phyloP scores from a whole-genome alignment of 2,329 filamentous ascomycete genomes.

The Penicillium capsulatum region DNA sequence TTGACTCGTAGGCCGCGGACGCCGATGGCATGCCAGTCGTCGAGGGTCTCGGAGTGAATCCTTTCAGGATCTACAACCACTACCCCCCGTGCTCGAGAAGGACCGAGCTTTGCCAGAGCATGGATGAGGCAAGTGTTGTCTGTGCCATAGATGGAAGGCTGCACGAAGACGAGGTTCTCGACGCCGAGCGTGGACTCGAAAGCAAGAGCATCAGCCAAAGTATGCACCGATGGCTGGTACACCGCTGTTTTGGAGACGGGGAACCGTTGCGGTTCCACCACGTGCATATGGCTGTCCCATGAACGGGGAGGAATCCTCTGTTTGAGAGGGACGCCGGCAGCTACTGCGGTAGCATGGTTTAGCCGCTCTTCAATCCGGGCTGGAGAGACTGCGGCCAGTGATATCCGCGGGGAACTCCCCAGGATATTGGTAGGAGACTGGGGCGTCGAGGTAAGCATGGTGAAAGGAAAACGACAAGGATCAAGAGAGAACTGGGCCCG shows the following conservation, averaged over 20 bases:
- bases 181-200: slow-evolving; percentile 53
- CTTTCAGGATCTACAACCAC: slow-evolving; percentile 52
- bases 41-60: slow-evolving; percentile 39
- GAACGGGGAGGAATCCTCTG: slow-evolving; percentile 34
- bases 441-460: slow-evolving; percentile 23
- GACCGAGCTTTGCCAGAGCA: slow-evolving; percentile 49
- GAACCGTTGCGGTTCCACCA: slow-evolving; percentile 53
- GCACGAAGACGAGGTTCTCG: slow-evolving; percentile 55
- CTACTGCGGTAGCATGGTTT: slow-evolving; percentile 9
- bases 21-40: slow-evolving; percentile 54
- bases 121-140: slow-evolving; percentile 59
- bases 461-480: slow-evolving; percentile 2
- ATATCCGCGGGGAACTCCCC: slow-evolving; percentile 14
- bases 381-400: slow-evolving; percentile 10
- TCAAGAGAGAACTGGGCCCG: neutral
- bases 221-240: slow-evolving; percentile 51
- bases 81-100: slow-evolving; percentile 51
- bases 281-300: slow-evolving; percentile 64
- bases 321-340: slow-evolving; percentile 14
- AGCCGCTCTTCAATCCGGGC: slow-evolving; percentile 10
- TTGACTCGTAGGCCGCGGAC: slow-evolving; percentile 59
- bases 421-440: slow-evolving; percentile 20
- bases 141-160: slow-evolving; percentile 59
- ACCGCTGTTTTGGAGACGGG: slow-evolving; percentile 47
- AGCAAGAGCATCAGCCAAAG: slow-evolving; percentile 47